Evolutionary conservation across 805 yeast genomes (phyloP).

Genomic region (Hermanozyma aechmeae): DNA sequence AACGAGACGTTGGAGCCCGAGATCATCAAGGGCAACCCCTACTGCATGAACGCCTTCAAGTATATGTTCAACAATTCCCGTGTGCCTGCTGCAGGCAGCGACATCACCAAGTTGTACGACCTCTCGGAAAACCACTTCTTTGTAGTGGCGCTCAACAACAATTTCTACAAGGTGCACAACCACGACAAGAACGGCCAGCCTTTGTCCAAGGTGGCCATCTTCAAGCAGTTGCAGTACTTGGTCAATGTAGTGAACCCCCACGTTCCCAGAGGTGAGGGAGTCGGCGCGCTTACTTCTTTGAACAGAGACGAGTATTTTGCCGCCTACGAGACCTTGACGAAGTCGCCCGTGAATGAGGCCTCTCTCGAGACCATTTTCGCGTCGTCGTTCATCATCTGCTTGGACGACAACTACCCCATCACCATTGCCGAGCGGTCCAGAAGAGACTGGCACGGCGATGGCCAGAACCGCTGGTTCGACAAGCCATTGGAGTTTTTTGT

Average conservation of each 20-base stretch:
- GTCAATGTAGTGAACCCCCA: slow-evolving; percentile 24
- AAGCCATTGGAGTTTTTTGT: slow-evolving; percentile 84
- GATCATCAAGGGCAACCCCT: slow-evolving; percentile 66
- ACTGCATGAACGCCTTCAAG: slow-evolving; percentile 88
- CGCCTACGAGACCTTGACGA: slow-evolving; percentile 47
- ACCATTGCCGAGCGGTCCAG: slow-evolving; percentile 78
- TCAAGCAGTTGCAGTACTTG: slow-evolving; percentile 52
- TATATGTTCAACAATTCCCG: slow-evolving; percentile 87
- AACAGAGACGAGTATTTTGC: slow-evolving; percentile 77
- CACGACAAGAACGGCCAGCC: slow-evolving; percentile 38
- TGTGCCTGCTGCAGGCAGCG: slow-evolving; percentile 60
- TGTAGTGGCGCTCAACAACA: slow-evolving; percentile 63
- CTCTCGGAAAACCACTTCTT: slow-evolving; percentile 52
- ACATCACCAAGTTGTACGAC: slow-evolving; percentile 48
- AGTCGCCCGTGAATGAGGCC: slow-evolving; percentile 51
- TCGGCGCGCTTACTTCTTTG: slow-evolving; percentile 75
- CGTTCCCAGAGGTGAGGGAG: slow-evolving; percentile 37
- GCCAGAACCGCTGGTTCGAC: slow-evolving; percentile 83
- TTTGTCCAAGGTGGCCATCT: slow-evolving; percentile 39
- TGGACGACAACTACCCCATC: slow-evolving; percentile 65
- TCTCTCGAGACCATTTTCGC: slow-evolving; percentile 63
- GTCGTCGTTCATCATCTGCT: slow-evolving; percentile 70
- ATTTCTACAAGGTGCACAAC: slow-evolving; percentile 70
- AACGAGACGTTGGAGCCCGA: slow-evolving; percentile 75
- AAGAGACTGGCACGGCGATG: slow-evolving; percentile 93